Base-by-base conservation (phyloP, 2,329 filamentous ascomycete genomes). In the Westerdykella aurantiaca region DNA sequence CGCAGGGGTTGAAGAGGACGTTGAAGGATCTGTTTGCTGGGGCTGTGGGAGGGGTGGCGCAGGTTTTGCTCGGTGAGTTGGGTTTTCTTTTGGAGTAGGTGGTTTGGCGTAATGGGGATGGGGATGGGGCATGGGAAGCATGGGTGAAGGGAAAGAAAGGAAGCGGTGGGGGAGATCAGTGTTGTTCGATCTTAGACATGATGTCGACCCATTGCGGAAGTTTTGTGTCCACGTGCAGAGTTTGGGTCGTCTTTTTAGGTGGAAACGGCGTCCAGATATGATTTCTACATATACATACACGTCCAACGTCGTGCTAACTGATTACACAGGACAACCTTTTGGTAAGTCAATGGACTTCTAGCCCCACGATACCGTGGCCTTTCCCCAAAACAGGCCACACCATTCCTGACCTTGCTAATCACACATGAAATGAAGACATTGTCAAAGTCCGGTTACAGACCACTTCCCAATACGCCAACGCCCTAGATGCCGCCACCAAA, bases 401-500 rank as follows among this genome's bases (percentile, higher is more conserved):
- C 47, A 22, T 38, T 50, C 33, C 37, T 61, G 49, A 61, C 37
- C 37, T 40, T 38, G 48, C 41, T 31, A 34, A 58, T 35, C 22
- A 34, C 25, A 29, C 11, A 4, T 17, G 18, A 21, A 3, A 18
- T 34, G n/a, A 31, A 81, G 91, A 96, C 75, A 97, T 96, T 52
- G 85, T 98, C 74, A 98, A 98, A 74, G 93, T 98, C 60, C 87
- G 93, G 44, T 79, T 98, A 39, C 93, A 98, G 70, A 98, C 93
- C 13, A 86, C 85, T 42, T 82, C 78, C 17, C 80, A 87, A 56
- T 95, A 96, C 76, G 77, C 80, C 42, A 84, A 81, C 52, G 93
- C 93, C 42, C 70, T 94, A 38, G 78, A 88, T 58, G 88, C 87
- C 54, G 93, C 90, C 6, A 78, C 78, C 41, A 81, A 85, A 51